Conservation (phyloP, 768 basidiomycete species). For the Auriscalpium orientale region DNA sequence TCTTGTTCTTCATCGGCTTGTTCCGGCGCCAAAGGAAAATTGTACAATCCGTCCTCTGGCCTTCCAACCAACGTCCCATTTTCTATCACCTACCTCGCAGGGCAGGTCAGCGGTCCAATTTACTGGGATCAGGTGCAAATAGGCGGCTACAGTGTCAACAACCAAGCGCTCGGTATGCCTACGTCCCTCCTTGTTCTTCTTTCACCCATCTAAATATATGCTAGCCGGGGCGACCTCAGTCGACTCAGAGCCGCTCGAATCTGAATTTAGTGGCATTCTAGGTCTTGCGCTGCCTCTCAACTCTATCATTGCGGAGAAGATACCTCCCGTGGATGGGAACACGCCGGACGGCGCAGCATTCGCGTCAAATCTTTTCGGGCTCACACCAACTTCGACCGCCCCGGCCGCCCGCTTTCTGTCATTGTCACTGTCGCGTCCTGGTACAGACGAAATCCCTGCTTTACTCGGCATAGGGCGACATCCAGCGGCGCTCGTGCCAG, state of each 20-base stretch:
- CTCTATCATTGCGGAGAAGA: slow-evolving; percentile 49
- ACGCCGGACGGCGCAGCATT: slow-evolving; percentile 58
- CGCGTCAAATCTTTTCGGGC: slow-evolving; percentile 64
- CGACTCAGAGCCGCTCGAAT: slow-evolving; percentile 46
- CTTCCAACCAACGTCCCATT: slow-evolving; percentile 37
- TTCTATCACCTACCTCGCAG: slow-evolving; percentile 50
- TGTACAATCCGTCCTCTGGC: slow-evolving; percentile 51
- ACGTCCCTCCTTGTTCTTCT: background rate
- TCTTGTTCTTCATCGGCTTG: slow-evolving; percentile 54
- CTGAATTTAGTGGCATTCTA: slow-evolving; percentile 57
- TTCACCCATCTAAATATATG: background rate
- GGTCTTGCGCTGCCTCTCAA: slow-evolving; percentile 71
- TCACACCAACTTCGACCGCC: slow-evolving; percentile 43
- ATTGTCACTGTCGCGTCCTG: slow-evolving; percentile 61
- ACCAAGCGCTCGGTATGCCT: slow-evolving; percentile 62
- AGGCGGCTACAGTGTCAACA: slow-evolving; percentile 54
- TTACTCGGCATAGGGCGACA: slow-evolving; percentile 66
- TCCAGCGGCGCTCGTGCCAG: slow-evolving; percentile 41
- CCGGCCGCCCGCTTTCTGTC: slow-evolving; percentile 62
- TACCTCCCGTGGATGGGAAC: slow-evolving; percentile 44
- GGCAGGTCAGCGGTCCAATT: slow-evolving; percentile 52
- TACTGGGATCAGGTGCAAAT: slow-evolving; percentile 61
- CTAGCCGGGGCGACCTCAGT: slow-evolving; percentile 55
- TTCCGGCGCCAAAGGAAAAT: slow-evolving; percentile 32
- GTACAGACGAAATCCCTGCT: slow-evolving; percentile 46